Conservation (phyloP, 148 eudicot species). For the Persicaria maculosa region DNA sequence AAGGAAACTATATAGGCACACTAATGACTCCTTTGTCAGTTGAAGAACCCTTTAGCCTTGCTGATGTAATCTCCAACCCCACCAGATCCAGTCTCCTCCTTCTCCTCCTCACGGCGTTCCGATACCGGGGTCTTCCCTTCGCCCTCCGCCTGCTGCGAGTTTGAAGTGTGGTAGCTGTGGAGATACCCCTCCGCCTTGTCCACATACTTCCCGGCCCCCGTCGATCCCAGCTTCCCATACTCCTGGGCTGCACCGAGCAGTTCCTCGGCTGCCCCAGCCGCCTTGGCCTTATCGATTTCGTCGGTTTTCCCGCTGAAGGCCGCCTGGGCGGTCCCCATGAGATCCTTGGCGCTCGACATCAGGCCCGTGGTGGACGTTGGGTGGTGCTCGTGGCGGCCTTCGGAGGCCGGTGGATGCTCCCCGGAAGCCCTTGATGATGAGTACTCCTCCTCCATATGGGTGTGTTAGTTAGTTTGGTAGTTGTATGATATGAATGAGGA, state of each 20-base stretch:
- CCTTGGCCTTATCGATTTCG: conserved; percentile 8
- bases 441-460: conserved; percentile 10
- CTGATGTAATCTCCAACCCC: conserved; percentile 23
- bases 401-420: background rate
- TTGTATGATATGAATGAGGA: background rate
- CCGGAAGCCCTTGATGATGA: background rate
- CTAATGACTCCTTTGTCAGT: conserved; percentile 4
- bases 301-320: background rate
- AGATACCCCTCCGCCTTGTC: conserved; percentile 18
- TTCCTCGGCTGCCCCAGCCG: conserved; percentile 10
- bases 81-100: background rate
- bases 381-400: background rate
- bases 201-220: background rate
- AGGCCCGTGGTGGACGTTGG: background rate
- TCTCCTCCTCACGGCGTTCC: background rate
- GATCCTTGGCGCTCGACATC: conserved; percentile 4
- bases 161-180: conserved; percentile 18
- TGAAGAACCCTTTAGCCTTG: conserved; percentile 39
- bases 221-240: conserved; percentile 4
- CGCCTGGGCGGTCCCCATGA: background rate
- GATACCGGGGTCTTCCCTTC: background rate
- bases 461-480: background rate
- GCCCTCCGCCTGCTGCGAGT: background rate
- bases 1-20: background rate
- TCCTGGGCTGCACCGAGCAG: conserved; percentile 11